phyloP scores from a whole-genome alignment of 305 asterid species.

The Solanum chacoense region DNA sequence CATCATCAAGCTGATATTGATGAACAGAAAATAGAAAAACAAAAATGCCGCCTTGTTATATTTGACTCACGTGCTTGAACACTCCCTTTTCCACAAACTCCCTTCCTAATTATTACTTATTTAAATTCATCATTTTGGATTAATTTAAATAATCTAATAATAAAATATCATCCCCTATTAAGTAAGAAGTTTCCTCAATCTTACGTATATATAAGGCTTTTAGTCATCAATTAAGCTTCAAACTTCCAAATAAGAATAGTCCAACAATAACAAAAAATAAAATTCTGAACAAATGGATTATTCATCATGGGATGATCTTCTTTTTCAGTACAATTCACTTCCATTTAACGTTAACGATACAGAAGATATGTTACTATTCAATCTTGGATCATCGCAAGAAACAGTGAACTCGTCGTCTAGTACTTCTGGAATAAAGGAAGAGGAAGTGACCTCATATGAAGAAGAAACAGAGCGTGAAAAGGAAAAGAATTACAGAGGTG shows the following conservation, averaged over 20 bases:
- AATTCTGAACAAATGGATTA: slow-evolving; percentile 14
- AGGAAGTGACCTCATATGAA: slow-evolving; percentile 36
- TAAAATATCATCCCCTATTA: neutral
- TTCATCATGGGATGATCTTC: slow-evolving; percentile 19
- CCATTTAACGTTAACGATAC: slow-evolving; percentile 49
- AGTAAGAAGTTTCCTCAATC: neutral
- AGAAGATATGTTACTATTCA: slow-evolving; percentile 52
- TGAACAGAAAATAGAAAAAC: neutral
- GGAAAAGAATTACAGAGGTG: slow-evolving; percentile 50
- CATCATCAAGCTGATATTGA: neutral
- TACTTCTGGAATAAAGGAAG: slow-evolving; percentile 24
- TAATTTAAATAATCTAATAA: neutral
- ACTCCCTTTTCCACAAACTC: neutral
- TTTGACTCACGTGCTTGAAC: slow-evolving; percentile 38
- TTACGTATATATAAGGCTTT: neutral
- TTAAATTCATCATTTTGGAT: neutral
- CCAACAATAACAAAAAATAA: neutral
- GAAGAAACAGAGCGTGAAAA: neutral
- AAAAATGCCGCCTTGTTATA: slow-evolving; percentile 49
- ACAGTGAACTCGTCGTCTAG: neutral
- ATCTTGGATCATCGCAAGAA: slow-evolving; percentile 23
- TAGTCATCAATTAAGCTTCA: neutral
- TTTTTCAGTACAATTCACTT: slow-evolving; percentile 18
- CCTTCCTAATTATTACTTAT: neutral
- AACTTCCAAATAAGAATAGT: neutral